Base-by-base conservation (phyloP, 768 basidiomycete species). In the Rubroboletus pulcherrimus region DNA sequence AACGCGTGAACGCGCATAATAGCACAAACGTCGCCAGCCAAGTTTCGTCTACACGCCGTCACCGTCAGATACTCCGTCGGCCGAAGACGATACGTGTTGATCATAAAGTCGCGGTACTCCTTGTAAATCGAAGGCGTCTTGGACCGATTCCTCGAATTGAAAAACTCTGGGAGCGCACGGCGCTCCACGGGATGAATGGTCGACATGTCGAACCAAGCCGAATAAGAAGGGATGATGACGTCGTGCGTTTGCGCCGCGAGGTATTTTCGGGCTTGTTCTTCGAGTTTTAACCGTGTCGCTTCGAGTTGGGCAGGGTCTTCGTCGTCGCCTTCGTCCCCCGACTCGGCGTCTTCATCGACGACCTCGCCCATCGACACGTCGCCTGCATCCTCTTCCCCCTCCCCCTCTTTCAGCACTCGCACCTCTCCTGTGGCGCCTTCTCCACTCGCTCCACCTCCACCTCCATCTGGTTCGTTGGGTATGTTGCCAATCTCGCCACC, bases 1-100 rank as follows among this genome's bases (percentile, higher is more conserved):
- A 99, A 98, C 4, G 94, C 95, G 71, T 99, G 97, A 1, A 99
- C 96, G 50, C 97, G 86, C 95, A 98, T 96, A 65, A 99, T 90
- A 26, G 93, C 93, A 66, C 97, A 98, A 7, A 98, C 97, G 71
- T 99, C 97, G 43, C 97, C 97, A 5, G 96, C 96, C 60, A 99
- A 73, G 73, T 99, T 99, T 60, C 97, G 77, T 67, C 97, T 74
- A 69, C 97, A 99, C 1, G 96, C 96, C 2, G 97, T 99, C 55
- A 98, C 91, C 17, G 97, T 99, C 55, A 99, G 81, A 65, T 99
- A 99, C 70, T 99, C 97, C 24, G 82, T 82, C 2, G 97, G 97
- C 49, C 97, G 81, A 38, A 99, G 79, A 49, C 97, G 81, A 73
- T 98, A 98, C 1, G 97, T 94, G 75, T 99, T 98, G 71, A 99